Conservation (phyloP, 2,329 filamentous ascomycete genomes). For the Aspergillus flavus region DNA sequence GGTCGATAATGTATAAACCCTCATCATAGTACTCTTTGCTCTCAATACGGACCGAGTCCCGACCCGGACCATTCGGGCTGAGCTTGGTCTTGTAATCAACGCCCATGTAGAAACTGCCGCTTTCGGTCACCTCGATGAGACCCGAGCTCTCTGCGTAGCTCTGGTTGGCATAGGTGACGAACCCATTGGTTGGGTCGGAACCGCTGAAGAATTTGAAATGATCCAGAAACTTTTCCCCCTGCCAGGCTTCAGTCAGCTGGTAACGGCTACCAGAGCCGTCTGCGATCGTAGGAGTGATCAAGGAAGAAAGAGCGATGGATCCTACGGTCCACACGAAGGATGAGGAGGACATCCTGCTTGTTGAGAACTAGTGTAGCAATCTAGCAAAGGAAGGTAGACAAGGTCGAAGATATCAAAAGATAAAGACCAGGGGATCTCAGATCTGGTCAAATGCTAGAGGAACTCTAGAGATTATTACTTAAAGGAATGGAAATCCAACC, state of each 20-base stretch:
- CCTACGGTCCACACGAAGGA: slow-evolving; percentile 33
- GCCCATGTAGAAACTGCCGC: slow-evolving; percentile 46
- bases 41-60: slow-evolving; percentile 49
- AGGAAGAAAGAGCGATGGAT: slow-evolving; percentile 32
- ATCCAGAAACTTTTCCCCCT: slow-evolving; percentile 51
- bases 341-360: slow-evolving; percentile 30
- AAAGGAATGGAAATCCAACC: slow-evolving; percentile 22
- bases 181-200: slow-evolving; percentile 53
- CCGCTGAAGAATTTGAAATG: slow-evolving; percentile 54
- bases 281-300: slow-evolving; percentile 26
- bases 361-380: not conserved
- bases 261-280: slow-evolving; percentile 31
- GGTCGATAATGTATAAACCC: slow-evolving; percentile 51
- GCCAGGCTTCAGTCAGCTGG: slow-evolving; percentile 45
- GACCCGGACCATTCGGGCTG: slow-evolving; percentile 40
- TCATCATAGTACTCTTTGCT: slow-evolving; percentile 49
- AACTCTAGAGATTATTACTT: slow-evolving; percentile 6
- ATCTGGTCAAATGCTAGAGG: slow-evolving; percentile 2
- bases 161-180: slow-evolving; percentile 53
- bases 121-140: slow-evolving; percentile 38
- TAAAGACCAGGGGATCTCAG: slow-evolving; percentile 10
- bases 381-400: not conserved
- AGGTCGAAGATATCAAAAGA: not conserved
- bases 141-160: slow-evolving; percentile 39
- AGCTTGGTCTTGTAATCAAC: slow-evolving; percentile 46